Evolutionary conservation across 768 basidiomycete species (phyloP).

Genomic region (Glaciozyma martinii): DNA sequence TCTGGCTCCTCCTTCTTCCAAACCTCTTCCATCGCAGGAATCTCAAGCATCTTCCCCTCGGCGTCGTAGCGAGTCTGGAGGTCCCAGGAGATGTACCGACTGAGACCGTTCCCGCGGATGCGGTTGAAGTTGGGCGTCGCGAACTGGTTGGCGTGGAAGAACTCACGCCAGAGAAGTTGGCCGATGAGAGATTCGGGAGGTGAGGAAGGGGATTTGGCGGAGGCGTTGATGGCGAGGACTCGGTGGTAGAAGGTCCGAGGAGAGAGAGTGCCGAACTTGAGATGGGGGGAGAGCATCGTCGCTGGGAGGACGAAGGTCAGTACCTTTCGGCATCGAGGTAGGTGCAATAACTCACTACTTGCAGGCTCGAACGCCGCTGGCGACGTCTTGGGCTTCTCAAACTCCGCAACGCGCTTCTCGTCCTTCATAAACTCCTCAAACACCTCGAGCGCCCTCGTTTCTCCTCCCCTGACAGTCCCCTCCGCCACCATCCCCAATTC

Average conservation of each 20-base stretch:
- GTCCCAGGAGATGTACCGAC: slow-evolving; percentile 39
- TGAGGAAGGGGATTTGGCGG: slow-evolving; percentile 29
- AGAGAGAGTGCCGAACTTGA: slow-evolving; percentile 42
- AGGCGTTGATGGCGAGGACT: slow-evolving; percentile 35
- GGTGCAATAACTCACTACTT: slow-evolving; percentile 13
- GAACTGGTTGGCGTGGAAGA: slow-evolving; percentile 39
- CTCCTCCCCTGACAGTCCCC: slow-evolving; percentile 38
- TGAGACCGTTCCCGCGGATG: slow-evolving; percentile 39
- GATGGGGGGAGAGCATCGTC: slow-evolving; percentile 37
- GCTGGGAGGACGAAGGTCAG: slow-evolving; percentile 8
- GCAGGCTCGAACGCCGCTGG: slow-evolving; percentile 39
- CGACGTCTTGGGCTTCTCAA: slow-evolving; percentile 40
- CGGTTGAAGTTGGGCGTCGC: slow-evolving; percentile 38
- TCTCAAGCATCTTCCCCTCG: slow-evolving; percentile 36
- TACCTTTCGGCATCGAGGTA: no score
- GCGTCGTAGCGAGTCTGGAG: slow-evolving; percentile 40
- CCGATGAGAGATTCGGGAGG: slow-evolving; percentile 34
- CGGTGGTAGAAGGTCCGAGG: slow-evolving; percentile 41
- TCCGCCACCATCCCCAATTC: slow-evolving; percentile 38
- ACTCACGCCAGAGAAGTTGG: slow-evolving; percentile 40
- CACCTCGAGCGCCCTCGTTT: slow-evolving; percentile 35
- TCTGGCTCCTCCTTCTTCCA: slow-evolving; percentile 35
- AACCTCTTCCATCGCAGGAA: slow-evolving; percentile 32
- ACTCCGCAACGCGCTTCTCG: slow-evolving; percentile 37
- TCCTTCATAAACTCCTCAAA: slow-evolving; percentile 34